phyloP scores from a whole-genome alignment of 768 basidiomycete genomes.

The Termitomyces bulborhizus region DNA sequence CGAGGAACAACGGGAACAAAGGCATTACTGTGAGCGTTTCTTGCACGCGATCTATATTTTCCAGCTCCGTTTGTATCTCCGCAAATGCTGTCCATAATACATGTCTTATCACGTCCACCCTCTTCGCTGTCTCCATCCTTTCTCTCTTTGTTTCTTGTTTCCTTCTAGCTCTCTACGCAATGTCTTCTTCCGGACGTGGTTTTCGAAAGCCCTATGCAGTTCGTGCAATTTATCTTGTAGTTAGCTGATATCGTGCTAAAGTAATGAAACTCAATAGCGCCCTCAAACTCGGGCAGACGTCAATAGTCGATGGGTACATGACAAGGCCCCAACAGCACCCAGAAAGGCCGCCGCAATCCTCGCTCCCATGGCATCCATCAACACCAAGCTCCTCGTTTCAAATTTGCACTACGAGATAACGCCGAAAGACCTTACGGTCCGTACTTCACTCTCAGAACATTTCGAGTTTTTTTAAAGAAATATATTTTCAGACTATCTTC shows the following conservation, averaged over 20 bases:
- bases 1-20: too few relatives aligned
- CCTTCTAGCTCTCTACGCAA: neutral
- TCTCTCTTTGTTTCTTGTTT: neutral
- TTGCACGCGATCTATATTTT: neutral
- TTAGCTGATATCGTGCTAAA: neutral
- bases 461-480: neutral
- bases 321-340: slow-evolving; percentile 54
- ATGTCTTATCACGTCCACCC: too few relatives aligned
- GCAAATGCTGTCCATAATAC: neutral
- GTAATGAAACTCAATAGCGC: neutral
- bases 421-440: slow-evolving; percentile 79
- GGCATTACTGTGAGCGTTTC: too few relatives aligned
- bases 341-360: slow-evolving; percentile 17
- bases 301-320: slow-evolving; percentile 71
- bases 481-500: slow-evolving; percentile 68
- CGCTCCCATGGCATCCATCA: slow-evolving; percentile 31
- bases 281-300: slow-evolving; percentile 28
- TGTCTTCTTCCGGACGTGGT: neutral
- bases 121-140: neutral
- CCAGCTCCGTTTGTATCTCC: neutral
- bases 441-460: slow-evolving; percentile 20
- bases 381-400: slow-evolving; percentile 64
- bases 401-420: slow-evolving; percentile 92
- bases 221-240: neutral
- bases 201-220: neutral